phyloP scores from a whole-genome alignment of 495 filamentous ascomycete species.

The Glarea lozoyensis region DNA sequence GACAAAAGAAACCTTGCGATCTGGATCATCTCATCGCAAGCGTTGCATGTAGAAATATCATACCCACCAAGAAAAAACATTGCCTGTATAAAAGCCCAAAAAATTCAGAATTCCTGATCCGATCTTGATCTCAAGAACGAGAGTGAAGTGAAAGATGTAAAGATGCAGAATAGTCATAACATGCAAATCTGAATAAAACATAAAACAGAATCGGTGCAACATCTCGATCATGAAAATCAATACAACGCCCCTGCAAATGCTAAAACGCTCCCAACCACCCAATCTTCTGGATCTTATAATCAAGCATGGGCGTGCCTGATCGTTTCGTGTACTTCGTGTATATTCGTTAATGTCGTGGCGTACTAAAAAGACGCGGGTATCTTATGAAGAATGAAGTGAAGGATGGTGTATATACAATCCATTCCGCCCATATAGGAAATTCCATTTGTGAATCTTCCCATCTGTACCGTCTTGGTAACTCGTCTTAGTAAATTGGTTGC shows the following conservation, averaged over 20 bases:
- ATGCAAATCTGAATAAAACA: not conserved
- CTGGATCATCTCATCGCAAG: not conserved
- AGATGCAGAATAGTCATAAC: not conserved
- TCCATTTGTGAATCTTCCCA: not conserved
- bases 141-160: not conserved
- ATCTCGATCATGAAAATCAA: not conserved
- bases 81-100: not conserved
- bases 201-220: not conserved
- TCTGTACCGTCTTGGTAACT: not conserved
- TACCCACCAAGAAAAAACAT: too few relatives aligned
- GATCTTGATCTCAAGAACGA: not conserved
- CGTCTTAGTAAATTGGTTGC: slow-evolving; percentile 25
- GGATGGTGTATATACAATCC: slow-evolving; percentile 18
- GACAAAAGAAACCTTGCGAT: not conserved
- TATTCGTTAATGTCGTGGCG: slow-evolving; percentile 15
- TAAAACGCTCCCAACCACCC: not conserved
- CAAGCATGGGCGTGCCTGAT: not conserved
- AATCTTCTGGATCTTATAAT: not conserved
- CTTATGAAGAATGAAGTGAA: slow-evolving; percentile 16
- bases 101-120: not conserved
- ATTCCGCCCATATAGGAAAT: slow-evolving; percentile 8
- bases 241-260: not conserved
- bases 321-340: not conserved
- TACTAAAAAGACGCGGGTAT: slow-evolving; percentile 21
- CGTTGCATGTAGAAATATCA: too few relatives aligned